These are phyloP conservation scores for Sporothrix humicola DNA, from an alignment of 2,329 filamentous ascomycete genomes.

Conservation along the genomic window DNA sequence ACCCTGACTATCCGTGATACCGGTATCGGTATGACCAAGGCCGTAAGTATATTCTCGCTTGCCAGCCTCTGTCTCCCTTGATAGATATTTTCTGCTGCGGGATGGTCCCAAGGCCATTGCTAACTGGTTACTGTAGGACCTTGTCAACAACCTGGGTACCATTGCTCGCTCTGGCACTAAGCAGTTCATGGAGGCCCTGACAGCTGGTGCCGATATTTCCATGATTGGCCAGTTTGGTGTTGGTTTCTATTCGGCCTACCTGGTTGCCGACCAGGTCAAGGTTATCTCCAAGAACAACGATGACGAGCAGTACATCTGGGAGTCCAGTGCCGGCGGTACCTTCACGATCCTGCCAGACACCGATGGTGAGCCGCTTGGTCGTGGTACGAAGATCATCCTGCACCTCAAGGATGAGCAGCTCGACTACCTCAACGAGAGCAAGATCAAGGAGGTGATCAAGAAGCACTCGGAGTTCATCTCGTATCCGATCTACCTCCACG, in stretches of 20 bases:
- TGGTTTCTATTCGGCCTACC: slow-evolving; percentile 99
- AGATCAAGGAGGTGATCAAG: slow-evolving; percentile 99
- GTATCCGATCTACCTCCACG: slow-evolving; percentile 99
- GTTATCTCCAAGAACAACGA: slow-evolving; percentile 99
- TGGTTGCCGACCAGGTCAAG: slow-evolving; percentile 94
- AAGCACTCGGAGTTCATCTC: slow-evolving; percentile 99
- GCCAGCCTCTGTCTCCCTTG: too few relatives aligned
- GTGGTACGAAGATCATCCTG: slow-evolving; percentile 96
- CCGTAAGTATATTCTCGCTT: slow-evolving; percentile 67
- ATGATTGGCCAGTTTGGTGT: slow-evolving; percentile 99
- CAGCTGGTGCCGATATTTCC: slow-evolving; percentile 97
- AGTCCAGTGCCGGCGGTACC: slow-evolving; percentile 95
- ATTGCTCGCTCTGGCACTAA: slow-evolving; percentile 99
- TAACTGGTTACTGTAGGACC: slow-evolving; percentile 64
- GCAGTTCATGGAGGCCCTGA: slow-evolving; percentile 99
- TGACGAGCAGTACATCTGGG: slow-evolving; percentile 99
- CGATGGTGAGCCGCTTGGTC: slow-evolving; percentile 87
- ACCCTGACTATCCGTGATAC: slow-evolving; percentile 96
- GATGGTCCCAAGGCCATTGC: background rate
- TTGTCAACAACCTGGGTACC: slow-evolving; percentile 99
- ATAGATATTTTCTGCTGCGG: background rate
- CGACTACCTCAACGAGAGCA: slow-evolving; percentile 97
- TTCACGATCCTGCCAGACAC: slow-evolving; percentile 93
- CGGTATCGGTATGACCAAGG: slow-evolving; percentile 99
- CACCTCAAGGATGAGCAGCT: slow-evolving; percentile 99